Evolutionary conservation across 805 yeast genomes (phyloP), one percentile per base, ranked within the genome.

Genomic region (Metschnikowia continentalis): DNA sequence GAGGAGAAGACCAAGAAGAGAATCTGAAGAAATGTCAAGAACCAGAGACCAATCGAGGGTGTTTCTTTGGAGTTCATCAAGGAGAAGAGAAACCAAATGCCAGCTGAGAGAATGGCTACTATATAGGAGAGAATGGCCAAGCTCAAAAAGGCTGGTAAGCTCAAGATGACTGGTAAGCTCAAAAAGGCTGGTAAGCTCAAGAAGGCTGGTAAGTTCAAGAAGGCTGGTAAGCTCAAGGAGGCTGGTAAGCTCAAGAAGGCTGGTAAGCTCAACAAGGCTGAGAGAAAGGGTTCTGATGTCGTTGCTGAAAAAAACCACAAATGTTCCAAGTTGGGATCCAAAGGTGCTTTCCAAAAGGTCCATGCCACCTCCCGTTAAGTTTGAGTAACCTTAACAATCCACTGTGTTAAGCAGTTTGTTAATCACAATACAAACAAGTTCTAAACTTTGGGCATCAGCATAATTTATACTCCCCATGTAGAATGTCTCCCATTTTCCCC

Each of bases 11-110:
- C 95, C 77, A 94, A 90, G 88, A 94, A 89, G 87, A 89, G 96
- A 81, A 65, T 94, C 67, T 91, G 97, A 85, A 91, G 90, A 86
- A 76, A 96, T 71, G 95, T 91, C 79, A 94, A 94, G 88, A 84
- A 88, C 79, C 97, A 91, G 83, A 94, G 99, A 86, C 97, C 96
- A 62, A 86, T 94, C 75, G 98, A 92, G 65, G 99, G 99, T 85
- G 99, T 98, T 75, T 89, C 99, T 71, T 82, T 94, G 69, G 99
- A 94, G 65, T 86, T 90, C 75, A 94, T 94, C 82, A 92, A 89
- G 81, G 96, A 92, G 84, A 90, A 96, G 86, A 90, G 97, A 82
- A 72, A 88, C 69, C 80, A 82, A 75, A 90, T 90, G 81, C 97
- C 99, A 76, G 95, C 91, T 78, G 91, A 86, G 72, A 94, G 97